Evolutionary conservation across 1,284 basidiomycete species (phyloP).

Genomic region (Pseudozyma tsukubaensis): DNA sequence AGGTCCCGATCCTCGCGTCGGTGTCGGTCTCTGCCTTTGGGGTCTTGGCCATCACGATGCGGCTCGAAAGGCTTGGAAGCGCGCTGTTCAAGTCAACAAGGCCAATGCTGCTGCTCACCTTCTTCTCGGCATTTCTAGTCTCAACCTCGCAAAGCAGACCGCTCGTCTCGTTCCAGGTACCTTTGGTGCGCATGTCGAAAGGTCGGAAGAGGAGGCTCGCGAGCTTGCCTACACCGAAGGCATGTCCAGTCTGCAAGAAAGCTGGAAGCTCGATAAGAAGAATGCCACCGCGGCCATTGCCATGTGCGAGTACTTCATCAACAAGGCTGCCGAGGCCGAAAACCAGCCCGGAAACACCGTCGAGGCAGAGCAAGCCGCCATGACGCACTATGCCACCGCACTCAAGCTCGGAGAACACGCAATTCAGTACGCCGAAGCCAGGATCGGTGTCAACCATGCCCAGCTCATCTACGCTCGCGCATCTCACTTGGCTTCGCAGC

Average conservation of each 20-base stretch:
- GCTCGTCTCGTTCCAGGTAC: conserved; percentile 48
- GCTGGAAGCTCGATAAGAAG: conserved; percentile 66
- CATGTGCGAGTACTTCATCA: conserved; percentile 60
- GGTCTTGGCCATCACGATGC: conserved; percentile 60
- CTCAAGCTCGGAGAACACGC: conserved; percentile 67
- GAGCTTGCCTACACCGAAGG: conserved; percentile 62
- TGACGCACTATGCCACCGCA: conserved; percentile 54
- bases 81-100: conserved; percentile 53
- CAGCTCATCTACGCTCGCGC: conserved; percentile 63
- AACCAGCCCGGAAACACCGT: conserved; percentile 16
- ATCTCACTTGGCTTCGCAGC: conserved; percentile 56
- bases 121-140: conserved; percentile 62
- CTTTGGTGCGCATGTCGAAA: conserved; percentile 54
- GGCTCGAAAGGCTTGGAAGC: conserved; percentile 65
- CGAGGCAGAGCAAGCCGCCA: conserved; percentile 38
- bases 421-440: conserved; percentile 65
- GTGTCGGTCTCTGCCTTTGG: conserved; percentile 65
- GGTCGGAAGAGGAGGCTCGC: conserved; percentile 59
- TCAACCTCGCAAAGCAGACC: conserved; percentile 59
- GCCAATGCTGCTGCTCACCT: conserved; percentile 54
- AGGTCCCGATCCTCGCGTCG: conserved; percentile 66
- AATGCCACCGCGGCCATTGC: conserved; percentile 64
- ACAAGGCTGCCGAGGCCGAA: conserved; percentile 47
- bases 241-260: conserved; percentile 56
- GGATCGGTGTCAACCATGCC: conserved; percentile 57